Conservation (phyloP, 345 rosid genomes). For the Brassica nigra region DNA sequence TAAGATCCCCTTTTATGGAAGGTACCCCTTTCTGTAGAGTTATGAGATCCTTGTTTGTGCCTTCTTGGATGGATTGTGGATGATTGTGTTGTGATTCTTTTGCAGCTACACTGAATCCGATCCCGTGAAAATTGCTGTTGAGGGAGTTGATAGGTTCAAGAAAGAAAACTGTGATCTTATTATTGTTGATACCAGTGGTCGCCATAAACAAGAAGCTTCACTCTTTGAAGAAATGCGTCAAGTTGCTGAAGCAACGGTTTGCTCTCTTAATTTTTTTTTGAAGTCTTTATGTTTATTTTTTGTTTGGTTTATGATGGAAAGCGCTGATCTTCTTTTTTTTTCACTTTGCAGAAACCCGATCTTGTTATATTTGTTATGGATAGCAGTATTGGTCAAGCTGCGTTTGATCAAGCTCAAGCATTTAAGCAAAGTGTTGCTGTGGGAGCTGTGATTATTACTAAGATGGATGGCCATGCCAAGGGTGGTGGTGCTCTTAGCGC, state of each 20-base stretch:
- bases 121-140: conserved; percentile 89
- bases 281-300: background rate
- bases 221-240: conserved; percentile 98
- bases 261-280: background rate
- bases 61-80: background rate
- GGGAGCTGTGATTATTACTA: conserved; percentile 87
- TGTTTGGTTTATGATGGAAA: background rate
- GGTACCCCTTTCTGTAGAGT: conserved; percentile 36
- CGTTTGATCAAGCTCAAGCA: conserved; percentile 91
- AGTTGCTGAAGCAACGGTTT: conserved; percentile 94
- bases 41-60: background rate
- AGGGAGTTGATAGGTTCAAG: conserved; percentile 88
- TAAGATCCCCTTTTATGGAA: conserved; percentile 84
- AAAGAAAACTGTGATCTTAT: conserved; percentile 90
- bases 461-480: conserved; percentile 98
- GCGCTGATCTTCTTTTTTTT: conserved; percentile 6
- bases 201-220: conserved; percentile 94
- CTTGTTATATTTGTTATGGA: conserved; percentile 93
- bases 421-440: conserved; percentile 82
- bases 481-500: conserved; percentile 99
- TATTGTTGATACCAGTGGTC: conserved; percentile 94
- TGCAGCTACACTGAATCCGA: conserved; percentile 89
- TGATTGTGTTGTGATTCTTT: background rate
- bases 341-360: conserved; percentile 69
- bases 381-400: conserved; percentile 93